Evolutionary conservation across 345 rosid species (phyloP).

Genomic region (Eucalyptus leucophloia): DNA sequence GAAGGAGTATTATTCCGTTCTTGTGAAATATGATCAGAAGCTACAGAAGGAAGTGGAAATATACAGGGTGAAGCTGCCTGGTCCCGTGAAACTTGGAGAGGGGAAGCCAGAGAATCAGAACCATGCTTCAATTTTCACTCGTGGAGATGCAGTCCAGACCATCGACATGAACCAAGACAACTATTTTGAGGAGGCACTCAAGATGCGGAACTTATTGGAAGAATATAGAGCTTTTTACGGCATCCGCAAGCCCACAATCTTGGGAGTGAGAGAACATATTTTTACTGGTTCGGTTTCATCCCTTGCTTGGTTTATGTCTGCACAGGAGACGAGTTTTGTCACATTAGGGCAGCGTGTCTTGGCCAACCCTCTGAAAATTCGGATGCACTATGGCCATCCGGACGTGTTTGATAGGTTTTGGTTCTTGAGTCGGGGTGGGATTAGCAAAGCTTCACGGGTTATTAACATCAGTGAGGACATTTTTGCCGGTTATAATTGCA

Average conservation of each 20-base stretch:
- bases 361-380: constrained; percentile 89
- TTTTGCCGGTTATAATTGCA: constrained; percentile 98
- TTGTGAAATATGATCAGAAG: constrained; percentile 78
- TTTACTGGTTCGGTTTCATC: constrained; percentile 98
- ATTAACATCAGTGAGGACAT: constrained; percentile 97
- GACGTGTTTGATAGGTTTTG: constrained; percentile 97
- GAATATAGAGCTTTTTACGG: constrained; percentile 65
- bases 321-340: constrained; percentile 87
- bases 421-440: constrained; percentile 94
- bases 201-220: constrained; percentile 92
- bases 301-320: constrained; percentile 86
- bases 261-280: constrained; percentile 93
- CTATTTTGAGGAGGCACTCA: constrained; percentile 97
- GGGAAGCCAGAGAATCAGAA: constrained; percentile 99
- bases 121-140: constrained; percentile 88
- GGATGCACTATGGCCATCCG: constrained; percentile 99
- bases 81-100: constrained; percentile 94
- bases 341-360: constrained; percentile 95
- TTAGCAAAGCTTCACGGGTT: constrained; percentile 94
- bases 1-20: constrained; percentile 84
- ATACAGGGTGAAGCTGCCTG: constrained; percentile 88
- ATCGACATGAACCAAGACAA: constrained; percentile 99
- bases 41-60: constrained; percentile 79
- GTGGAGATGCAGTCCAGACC: constrained; percentile 96
- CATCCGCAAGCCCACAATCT: constrained; percentile 41